Base-by-base conservation (phyloP, 2,329 filamentous ascomycete genomes). In the Trichoderma pleuroti region DNA sequence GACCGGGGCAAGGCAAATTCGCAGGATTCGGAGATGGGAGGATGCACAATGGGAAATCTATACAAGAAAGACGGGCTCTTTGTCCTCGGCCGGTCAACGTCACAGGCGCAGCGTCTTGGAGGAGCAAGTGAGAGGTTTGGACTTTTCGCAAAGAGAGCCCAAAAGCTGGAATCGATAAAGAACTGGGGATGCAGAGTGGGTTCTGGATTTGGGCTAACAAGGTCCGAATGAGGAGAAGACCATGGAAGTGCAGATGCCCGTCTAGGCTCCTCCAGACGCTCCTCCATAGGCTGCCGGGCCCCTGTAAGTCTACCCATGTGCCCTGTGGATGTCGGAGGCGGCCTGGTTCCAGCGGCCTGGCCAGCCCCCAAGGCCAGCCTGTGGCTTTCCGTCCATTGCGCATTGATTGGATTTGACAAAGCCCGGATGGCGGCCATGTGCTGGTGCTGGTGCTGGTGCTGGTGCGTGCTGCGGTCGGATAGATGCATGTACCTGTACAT, bases 241-340 rank as follows among this genome's bases (percentile, higher is more conserved):
- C 56, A 59, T 28, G 3, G 26, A 28, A 34, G 36, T 24, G 59
- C 30, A 32, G 56, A 34, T 34, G 68, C 12, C 30, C 32, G 61
- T 32, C 57, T 24, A 59, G 54, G 54, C 54, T 46, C 8, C 54
- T 57, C 54, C 16, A 57, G 59, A 39, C 52, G 62, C 62, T 16
- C 62, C 16, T 52, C 30, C 11, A 49, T 52, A 52, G 46, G 46
- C 46, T 52, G 46, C n/a, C 21, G n/a, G 46, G 1, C 46, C 32
- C 68, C 70, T 64, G 56, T 68, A 64, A 57, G 60, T 26, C 66
- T 64, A 46, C 70, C 70, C 70, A 71, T 71, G 70, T 71, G 70
- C 70, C 70, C 70, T 71, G 66, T 71, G 70, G 66, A 49, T 71
- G 60, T 60, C 54, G 28, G 34, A 52, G 52, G 52, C 60, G 28